Conservation (phyloP, 116 monocot species). For the Phalaenopsis hybrid region DNA sequence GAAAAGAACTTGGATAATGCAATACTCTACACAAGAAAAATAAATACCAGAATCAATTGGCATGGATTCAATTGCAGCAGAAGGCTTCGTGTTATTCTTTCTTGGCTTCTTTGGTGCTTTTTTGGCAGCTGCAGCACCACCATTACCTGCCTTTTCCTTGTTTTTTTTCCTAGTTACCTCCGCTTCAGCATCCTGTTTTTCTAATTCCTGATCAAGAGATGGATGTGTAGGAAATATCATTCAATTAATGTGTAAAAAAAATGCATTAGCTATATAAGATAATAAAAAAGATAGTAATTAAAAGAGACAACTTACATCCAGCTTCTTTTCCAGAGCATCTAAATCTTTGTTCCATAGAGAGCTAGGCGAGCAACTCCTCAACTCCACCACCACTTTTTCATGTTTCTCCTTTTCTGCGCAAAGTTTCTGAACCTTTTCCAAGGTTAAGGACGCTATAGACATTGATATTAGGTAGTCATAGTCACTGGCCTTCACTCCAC, state of each 20-base stretch:
- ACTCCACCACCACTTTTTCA: constrained; percentile 37
- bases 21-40: not conserved
- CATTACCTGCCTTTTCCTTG: constrained; percentile 12
- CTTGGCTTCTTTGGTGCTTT: constrained; percentile 39
- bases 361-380: constrained; percentile 41
- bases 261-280: not conserved
- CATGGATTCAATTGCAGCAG: not conserved
- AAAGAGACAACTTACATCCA: constrained; percentile 36
- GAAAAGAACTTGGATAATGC: not conserved
- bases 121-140: constrained; percentile 7
- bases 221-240: not conserved
- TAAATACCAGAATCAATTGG: constrained; percentile 3
- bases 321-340: constrained; percentile 52
- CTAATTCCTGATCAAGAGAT: constrained; percentile 27
- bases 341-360: constrained; percentile 82
- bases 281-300: not conserved
- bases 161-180: constrained; percentile 32
- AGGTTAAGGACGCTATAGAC: constrained; percentile 68
- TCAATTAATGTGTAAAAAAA: not conserved
- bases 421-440: constrained; percentile 66
- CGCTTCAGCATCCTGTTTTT: constrained; percentile 34
- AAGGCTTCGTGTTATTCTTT: constrained; percentile 30
- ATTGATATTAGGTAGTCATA: constrained; percentile 83
- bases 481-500: constrained; percentile 42
- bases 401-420: constrained; percentile 42